Percentiles rank a stretch among this genome's conserved stretches.
phyloP scores from a whole-genome alignment of 2,329 filamentous ascomycete species.

The Diplodia scrobiculata region DNA sequence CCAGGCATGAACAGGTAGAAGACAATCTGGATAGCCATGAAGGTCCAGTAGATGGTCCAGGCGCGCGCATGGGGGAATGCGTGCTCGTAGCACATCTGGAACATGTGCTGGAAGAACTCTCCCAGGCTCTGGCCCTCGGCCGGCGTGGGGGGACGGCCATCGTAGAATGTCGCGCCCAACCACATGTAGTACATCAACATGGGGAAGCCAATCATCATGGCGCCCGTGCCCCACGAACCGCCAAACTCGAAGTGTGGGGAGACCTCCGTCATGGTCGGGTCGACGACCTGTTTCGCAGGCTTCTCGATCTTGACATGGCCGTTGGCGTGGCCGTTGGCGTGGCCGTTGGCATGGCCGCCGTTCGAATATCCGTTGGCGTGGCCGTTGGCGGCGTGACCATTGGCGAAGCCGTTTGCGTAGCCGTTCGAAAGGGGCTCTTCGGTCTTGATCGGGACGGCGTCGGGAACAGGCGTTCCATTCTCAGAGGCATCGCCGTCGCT shows the following conservation, averaged over 20 bases:
- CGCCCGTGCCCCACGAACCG: constrained; percentile 73
- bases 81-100: constrained; percentile 73
- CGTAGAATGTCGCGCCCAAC: constrained; percentile 91
- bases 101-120: constrained; percentile 74
- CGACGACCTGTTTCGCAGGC: constrained; percentile 35
- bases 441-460: neutral
- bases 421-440: constrained; percentile 30
- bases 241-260: constrained; percentile 73
- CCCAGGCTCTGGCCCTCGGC: constrained; percentile 64
- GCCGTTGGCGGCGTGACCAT: constrained; percentile 24
- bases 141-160: constrained; percentile 75
- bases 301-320: constrained; percentile 39
- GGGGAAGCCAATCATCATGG: constrained; percentile 94
- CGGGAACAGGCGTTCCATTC: constrained; percentile 42
- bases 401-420: constrained; percentile 12
- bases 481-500: constrained; percentile 32
- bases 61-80: constrained; percentile 81
- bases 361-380: constrained; percentile 30
- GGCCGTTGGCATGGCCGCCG: constrained; percentile 28
- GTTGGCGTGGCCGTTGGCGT: neutral
- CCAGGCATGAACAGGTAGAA: constrained; percentile 87
- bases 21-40: constrained; percentile 79
- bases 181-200: constrained; percentile 99
- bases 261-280: constrained; percentile 37
- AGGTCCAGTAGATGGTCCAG: constrained; percentile 93